phyloP scores from a whole-genome alignment of 169 alveolate genomes.

The Cryptosporidium xiaoi region DNA sequence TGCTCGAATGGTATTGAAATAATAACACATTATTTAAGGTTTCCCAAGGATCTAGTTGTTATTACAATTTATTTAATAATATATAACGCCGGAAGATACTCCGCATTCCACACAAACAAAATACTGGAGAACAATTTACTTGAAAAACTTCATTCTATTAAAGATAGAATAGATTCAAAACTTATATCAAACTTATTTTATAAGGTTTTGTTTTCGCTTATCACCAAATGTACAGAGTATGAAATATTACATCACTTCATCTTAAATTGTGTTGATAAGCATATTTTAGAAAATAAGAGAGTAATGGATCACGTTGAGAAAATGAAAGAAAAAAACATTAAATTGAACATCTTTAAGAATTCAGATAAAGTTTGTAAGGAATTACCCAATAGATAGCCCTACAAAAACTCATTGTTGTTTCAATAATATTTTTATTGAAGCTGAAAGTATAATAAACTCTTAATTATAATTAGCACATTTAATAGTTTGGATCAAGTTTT shows the following conservation, averaged over 20 bases:
- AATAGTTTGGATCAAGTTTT: too few species aligned
- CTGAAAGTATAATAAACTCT: too few species aligned
- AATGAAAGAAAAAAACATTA: background rate
- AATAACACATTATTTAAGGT: slow-evolving; percentile 10
- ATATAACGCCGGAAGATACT: slow-evolving; percentile 25
- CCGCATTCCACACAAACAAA: slow-evolving; percentile 63
- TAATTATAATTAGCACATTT: too few species aligned
- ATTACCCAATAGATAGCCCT: too few species aligned
- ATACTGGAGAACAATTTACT: slow-evolving; percentile 23
- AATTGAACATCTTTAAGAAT: too few species aligned
- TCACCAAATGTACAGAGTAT: slow-evolving; percentile 52
- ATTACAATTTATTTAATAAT: slow-evolving; percentile 21
- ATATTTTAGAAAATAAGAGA: background rate
- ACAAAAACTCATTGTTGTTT: too few species aligned
- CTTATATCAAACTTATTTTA: slow-evolving; percentile 1
- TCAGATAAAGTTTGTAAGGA: too few species aligned
- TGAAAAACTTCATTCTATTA: slow-evolving; percentile 19
- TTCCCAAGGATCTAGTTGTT: slow-evolving; percentile 7
- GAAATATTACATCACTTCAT: slow-evolving; percentile 29
- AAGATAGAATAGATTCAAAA: slow-evolving; percentile 14
- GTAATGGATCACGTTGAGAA: background rate
- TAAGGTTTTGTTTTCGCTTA: slow-evolving; percentile 5
- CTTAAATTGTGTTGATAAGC: slow-evolving; percentile 22
- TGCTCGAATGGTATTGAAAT: slow-evolving; percentile 43
- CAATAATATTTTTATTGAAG: too few species aligned